Evolutionary conservation across 495 filamentous ascomycete genomes (phyloP), one percentile per base, ranked within the genome.

Genomic region (Xylaria curta): DNA sequence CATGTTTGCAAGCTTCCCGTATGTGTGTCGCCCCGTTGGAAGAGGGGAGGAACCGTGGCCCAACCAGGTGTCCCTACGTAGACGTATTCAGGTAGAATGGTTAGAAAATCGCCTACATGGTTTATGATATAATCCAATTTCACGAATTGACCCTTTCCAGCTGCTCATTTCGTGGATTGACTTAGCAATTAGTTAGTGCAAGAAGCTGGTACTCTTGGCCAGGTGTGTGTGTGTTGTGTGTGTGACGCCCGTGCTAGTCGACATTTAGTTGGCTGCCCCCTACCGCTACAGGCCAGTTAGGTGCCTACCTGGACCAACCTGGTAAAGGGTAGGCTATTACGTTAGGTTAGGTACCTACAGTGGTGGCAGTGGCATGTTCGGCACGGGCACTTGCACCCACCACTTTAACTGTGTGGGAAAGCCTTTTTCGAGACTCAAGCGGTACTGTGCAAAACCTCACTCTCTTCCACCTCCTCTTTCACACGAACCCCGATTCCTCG

Each of bases 381-480:
- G 26, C 61, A 65, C 59, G 61, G 69, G 28, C 44, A 66, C 69
- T 56, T 71, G 60, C 69, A 58, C 69, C 60, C 69, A 71, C 61
- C 28, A 66, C 69, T 66, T 66, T 74, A 78, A 71, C 75, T 73
- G 72, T 75, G 77, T 79, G 75, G 75, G 76, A 72, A 77, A 72
- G 75, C 65, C 72, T 72, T 78, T 77, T 79, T 74, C 73, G 73
- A 79, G 74, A 76, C 62, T 70, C 71, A 68, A 63, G 61, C 42
- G 36, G 61, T 65, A 36, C 77, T 76, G 76, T 69, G 70, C 76
- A 79, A 79, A 79, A 79, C 77, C 77, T 79, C 77, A 74, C 75
- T 75, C 72, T 77, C 74, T 76, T 79, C 77, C 68, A 77, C 77
- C 77, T 79, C 77, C 77, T 79, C 77, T 76, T 78, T 78, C 74